phyloP scores from a whole-genome alignment of 257 asterid genomes.

The Ilex asprella region DNA sequence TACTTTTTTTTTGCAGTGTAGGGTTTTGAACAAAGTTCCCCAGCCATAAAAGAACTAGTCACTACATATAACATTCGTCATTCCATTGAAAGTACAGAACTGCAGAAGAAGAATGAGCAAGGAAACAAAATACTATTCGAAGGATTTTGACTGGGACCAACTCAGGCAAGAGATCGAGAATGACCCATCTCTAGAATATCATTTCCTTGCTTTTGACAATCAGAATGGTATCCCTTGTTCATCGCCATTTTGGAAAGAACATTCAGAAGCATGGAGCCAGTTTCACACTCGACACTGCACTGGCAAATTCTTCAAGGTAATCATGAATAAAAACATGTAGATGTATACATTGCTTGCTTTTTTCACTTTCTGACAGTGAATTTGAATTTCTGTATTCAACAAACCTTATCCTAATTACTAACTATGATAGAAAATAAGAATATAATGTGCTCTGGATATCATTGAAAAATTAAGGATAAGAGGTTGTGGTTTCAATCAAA shows the following conservation, averaged over 20 bases:
- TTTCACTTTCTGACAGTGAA: too few relatives aligned
- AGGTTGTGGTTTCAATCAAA: too few relatives aligned
- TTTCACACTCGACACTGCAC: slow-evolving; percentile 78
- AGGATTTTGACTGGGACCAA: slow-evolving; percentile 75
- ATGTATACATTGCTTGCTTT: background rate
- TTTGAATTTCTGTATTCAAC: too few relatives aligned
- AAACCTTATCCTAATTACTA: too few relatives aligned
- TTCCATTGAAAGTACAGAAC: too few relatives aligned
- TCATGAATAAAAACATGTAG: background rate
- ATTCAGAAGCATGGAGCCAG: slow-evolving; percentile 68
- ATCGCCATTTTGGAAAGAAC: slow-evolving; percentile 10
- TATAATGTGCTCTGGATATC: too few relatives aligned
- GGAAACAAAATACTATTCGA: slow-evolving; percentile 41
- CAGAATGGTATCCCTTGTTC: slow-evolving; percentile 1
- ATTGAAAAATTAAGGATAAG: too few relatives aligned
- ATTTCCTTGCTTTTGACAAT: slow-evolving; percentile 38
- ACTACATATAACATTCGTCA: too few relatives aligned
- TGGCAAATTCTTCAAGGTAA: slow-evolving; percentile 87
- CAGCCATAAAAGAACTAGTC: too few relatives aligned
- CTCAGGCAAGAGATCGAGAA: slow-evolving; percentile 53
- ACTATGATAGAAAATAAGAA: too few relatives aligned
- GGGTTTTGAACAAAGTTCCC: too few relatives aligned
- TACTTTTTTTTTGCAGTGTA: too few relatives aligned
- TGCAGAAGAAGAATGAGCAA: slow-evolving; percentile 15
- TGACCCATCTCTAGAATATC: slow-evolving; percentile 50